Percentiles rank a stretch among this genome's conserved stretches.
phyloP scores from a whole-genome alignment of 1,139 yeast genomes.

The Kluyveromyces sp. region DNA sequence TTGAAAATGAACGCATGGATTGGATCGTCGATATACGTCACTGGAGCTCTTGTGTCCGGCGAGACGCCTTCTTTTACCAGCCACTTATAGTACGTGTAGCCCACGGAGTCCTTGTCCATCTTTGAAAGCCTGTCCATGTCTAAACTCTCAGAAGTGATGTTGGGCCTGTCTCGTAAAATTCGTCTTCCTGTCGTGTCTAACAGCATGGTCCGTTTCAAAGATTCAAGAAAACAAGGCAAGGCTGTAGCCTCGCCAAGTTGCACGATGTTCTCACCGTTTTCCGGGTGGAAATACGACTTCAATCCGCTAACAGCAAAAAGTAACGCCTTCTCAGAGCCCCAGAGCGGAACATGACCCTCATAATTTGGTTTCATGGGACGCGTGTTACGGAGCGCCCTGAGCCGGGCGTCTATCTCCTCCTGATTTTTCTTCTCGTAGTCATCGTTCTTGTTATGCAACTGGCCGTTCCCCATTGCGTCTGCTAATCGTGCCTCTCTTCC shows the following conservation, averaged over 20 bases:
- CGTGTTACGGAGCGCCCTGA: conserved; percentile 18
- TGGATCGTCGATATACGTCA: conserved; percentile 78
- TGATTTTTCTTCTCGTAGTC: conserved; percentile 18
- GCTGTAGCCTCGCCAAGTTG: conserved; percentile 94
- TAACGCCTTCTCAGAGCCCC: conserved; percentile 51
- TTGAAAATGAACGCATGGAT: conserved; percentile 88
- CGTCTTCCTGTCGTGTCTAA: conserved; percentile 68
- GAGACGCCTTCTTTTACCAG: conserved; percentile 80
- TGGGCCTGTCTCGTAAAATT: conserved; percentile 70
- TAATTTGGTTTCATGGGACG: conserved; percentile 44
- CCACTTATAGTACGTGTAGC: conserved; percentile 75
- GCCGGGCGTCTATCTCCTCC: conserved; percentile 29
- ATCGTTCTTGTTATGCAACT: conserved; percentile 32
- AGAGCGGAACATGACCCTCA: conserved; percentile 77
- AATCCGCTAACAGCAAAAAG: conserved; percentile 70
- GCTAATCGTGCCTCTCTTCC: conserved; percentile 49
- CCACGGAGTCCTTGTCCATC: conserved; percentile 69
- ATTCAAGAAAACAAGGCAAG: conserved; percentile 54
- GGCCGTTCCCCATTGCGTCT: conserved; percentile 50
- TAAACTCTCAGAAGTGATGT: conserved; percentile 69
- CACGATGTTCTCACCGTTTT: conserved; percentile 54
- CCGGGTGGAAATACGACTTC: conserved; percentile 83
- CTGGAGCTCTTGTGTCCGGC: conserved; percentile 90
- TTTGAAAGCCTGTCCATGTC: conserved; percentile 53
- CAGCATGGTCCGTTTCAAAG: conserved; percentile 67